Percentiles rank a stretch among this genome's conserved stretches.
phyloP scores from a whole-genome alignment of 2,329 filamentous ascomycete species.

The Fusarium nygamai region DNA sequence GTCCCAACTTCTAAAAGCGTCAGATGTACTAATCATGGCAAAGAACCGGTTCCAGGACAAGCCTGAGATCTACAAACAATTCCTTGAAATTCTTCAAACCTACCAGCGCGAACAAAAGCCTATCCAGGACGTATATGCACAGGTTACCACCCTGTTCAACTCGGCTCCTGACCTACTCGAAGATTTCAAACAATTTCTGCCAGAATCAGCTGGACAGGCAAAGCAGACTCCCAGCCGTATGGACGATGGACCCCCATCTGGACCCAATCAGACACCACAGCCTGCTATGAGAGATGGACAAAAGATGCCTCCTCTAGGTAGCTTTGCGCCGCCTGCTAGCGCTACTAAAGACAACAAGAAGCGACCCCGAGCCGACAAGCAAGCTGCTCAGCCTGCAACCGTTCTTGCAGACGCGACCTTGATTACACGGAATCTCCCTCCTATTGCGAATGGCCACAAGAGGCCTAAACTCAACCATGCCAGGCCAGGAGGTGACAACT shows the following conservation, averaged over 20 bases:
- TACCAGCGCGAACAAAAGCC: conserved; percentile 98
- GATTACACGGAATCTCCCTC: conserved; percentile 47
- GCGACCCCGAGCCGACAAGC: conserved; percentile 72
- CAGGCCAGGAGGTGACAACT: conserved; percentile 66
- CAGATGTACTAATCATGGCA: conserved; percentile 34
- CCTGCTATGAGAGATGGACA: conserved; percentile 67
- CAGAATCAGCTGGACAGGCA: conserved; percentile 75
- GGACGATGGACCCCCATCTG: conserved; percentile 60
- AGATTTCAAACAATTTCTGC: conserved; percentile 98
- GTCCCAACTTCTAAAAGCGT: background rate
- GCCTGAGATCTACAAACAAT: conserved; percentile 99
- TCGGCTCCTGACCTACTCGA: conserved; percentile 93
- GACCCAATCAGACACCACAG: conserved; percentile 65
- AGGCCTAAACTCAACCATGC: conserved; percentile 80
- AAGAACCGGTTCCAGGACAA: conserved; percentile 97
- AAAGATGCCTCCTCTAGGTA: conserved; percentile 92
- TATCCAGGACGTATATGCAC: conserved; percentile 97
- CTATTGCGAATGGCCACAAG: conserved; percentile 60
- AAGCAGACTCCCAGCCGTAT: conserved; percentile 65
- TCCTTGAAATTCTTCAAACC: conserved; percentile 96
- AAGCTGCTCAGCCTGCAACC: conserved; percentile 58
- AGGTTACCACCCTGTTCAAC: conserved; percentile 94
- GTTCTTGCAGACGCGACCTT: conserved; percentile 56
- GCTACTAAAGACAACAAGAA: conserved; percentile 93
- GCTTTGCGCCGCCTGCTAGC: conserved; percentile 85